Conservation (phyloP, 108 stramenopile species). For the Cyclotella baltica region DNA sequence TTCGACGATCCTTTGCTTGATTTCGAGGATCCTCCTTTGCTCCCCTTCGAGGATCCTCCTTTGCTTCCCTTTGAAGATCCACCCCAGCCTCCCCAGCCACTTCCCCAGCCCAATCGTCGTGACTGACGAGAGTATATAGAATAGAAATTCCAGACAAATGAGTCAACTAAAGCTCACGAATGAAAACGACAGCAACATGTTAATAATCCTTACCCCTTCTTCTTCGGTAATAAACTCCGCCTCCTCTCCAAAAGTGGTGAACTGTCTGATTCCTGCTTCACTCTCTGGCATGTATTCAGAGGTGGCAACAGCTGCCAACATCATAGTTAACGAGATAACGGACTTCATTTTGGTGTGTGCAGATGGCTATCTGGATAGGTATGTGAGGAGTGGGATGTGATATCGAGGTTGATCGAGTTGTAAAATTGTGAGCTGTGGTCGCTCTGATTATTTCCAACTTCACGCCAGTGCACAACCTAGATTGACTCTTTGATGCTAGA, state of each 20-base stretch:
- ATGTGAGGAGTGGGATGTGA: no score
- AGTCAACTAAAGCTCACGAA: background rate
- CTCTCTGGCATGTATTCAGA: background rate
- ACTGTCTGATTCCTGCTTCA: background rate
- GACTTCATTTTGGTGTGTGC: no score
- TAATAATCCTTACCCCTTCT: background rate
- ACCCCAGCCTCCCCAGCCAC: background rate
- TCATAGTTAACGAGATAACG: background rate
- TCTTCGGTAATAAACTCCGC: background rate
- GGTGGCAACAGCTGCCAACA: constrained; percentile 5
- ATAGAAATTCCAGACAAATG: background rate
- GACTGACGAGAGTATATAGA: background rate
- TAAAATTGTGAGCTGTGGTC: no score
- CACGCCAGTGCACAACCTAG: no score
- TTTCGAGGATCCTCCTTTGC: constrained; percentile 5
- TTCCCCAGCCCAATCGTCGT: background rate
- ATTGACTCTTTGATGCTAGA: no score
- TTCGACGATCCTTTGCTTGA: no score
- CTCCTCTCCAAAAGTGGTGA: background rate
- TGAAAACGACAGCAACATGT: background rate
- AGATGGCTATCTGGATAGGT: no score
- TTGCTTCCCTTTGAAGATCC: constrained; percentile 2
- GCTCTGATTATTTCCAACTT: no score
- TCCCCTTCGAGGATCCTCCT: background rate
- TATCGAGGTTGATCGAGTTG: no score